Evolutionary conservation across 306 rosid genomes (phyloP).

Genomic region (Vigna hirtella): DNA sequence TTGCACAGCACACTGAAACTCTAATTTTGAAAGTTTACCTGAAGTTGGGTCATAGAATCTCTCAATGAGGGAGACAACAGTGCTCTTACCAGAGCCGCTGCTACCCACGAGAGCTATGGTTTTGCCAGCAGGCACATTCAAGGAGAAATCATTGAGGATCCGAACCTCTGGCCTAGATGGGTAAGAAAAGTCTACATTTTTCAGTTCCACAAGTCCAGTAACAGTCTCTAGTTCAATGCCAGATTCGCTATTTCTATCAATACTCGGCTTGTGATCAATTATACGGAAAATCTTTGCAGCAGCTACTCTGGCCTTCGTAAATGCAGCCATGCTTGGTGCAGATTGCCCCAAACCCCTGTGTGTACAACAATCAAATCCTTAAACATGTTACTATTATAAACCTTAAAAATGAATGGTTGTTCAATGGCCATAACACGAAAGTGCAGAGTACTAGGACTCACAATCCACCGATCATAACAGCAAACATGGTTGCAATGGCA

Average conservation of each 20-base stretch:
- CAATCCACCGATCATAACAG: constrained; percentile 97
- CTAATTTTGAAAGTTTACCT: constrained; percentile 54
- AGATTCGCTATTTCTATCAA: constrained; percentile 75
- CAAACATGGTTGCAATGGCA: constrained; percentile 97
- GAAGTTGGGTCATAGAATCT: constrained; percentile 92
- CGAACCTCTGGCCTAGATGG: constrained; percentile 91
- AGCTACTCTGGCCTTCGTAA: constrained; percentile 94
- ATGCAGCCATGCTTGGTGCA: constrained; percentile 95
- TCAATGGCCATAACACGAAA: constrained; percentile 1
- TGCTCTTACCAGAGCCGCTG: constrained; percentile 99
- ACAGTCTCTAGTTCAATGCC: constrained; percentile 81
- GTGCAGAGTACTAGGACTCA: constrained; percentile 52
- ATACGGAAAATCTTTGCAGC: constrained; percentile 84
- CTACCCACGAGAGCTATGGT: constrained; percentile 98
- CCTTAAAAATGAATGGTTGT: constrained; percentile 4
- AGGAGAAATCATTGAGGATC: constrained; percentile 72
- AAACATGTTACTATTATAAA: not conserved
- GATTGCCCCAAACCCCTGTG: constrained; percentile 92
- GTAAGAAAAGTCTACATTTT: constrained; percentile 83
- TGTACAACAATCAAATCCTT: constrained; percentile 7
- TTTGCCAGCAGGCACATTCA: constrained; percentile 92
- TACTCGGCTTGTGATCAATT: constrained; percentile 88
- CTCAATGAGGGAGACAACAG: constrained; percentile 94
- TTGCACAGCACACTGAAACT: not conserved
- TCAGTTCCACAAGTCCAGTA: constrained; percentile 85